Conservation (phyloP, 148 eudicot genomes). For the Fagopyrum esculentum region DNA sequence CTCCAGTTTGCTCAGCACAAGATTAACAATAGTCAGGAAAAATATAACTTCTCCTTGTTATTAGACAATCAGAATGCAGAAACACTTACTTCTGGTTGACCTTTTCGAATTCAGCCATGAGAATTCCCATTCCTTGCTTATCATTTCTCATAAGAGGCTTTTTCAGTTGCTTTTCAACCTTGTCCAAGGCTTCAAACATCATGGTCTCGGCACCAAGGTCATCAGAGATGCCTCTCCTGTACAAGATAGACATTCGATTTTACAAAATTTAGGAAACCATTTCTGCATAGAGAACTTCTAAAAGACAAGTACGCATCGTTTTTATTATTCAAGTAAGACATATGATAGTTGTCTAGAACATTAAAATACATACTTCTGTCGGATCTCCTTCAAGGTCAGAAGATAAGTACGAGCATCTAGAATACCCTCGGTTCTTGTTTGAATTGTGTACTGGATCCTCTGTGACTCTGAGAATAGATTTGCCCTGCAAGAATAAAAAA, state of each 20-base stretch:
- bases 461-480: constrained; percentile 67
- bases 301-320: background rate
- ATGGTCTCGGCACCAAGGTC: constrained; percentile 81
- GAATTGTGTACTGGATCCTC: constrained; percentile 65
- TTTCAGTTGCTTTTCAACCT: constrained; percentile 73
- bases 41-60: background rate
- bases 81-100: constrained; percentile 70
- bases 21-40: background rate
- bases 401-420: constrained; percentile 79
- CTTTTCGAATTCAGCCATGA: constrained; percentile 72
- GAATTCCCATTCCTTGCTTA: constrained; percentile 64
- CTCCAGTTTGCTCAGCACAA: background rate
- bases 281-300: background rate
- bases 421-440: constrained; percentile 55
- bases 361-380: constrained; percentile 48
- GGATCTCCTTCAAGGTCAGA: constrained; percentile 62
- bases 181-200: constrained; percentile 92
- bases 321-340: background rate
- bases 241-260: constrained; percentile 16
- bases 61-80: background rate
- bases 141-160: constrained; percentile 91
- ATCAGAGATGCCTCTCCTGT: constrained; percentile 87
- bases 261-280: background rate
- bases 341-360: background rate
- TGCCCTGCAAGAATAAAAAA: constrained; percentile 50